Evolutionary conservation across 2,329 filamentous ascomycete genomes (phyloP), one percentile per base, ranked within the genome.

Genomic region (Exophiala sp.): DNA sequence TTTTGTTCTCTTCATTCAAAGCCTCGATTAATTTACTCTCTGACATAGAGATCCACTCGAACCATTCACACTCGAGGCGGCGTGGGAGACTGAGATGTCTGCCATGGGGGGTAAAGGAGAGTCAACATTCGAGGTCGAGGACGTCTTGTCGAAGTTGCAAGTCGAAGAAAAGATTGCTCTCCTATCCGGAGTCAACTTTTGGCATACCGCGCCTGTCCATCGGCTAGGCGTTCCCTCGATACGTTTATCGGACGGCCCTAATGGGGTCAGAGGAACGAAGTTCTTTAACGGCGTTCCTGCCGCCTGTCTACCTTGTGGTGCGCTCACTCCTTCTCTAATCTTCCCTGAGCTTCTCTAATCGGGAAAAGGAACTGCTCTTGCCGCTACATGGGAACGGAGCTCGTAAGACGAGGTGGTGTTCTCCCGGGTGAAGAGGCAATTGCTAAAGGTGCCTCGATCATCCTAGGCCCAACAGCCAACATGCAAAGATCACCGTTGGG

Each of bases 401-500:
- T 92, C 35, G 77, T 91, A 20, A 78, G 84, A 55, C 73, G 87
- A 59, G 81, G 90, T 39, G 89, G 88, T 11, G 77, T 82, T 52
- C 80, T 89, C 60, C 80, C 92, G 54, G 88, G 84, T 10, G 76
- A 84, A 10, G 88, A 92, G 69, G 78, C 80, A 16, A 87, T 83
- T 63, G 86, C 87, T n/a, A 85, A 88, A 65, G 87, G 87, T 5
- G 85, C 87, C 21, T 80, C 89, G 55, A 79, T 91, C 33, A 75
- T 91, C 3, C 78, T 92, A 7, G 88, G 85, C 0, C 88, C 88
- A 1, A 91, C 88, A 1, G 84, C 91, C 34, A 91, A 89, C 72
- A 86, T 90, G 76, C 89, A 94, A 64, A 82, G 89, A 12, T 87
- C 88, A 46, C 89, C 89, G 0, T 77, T 94, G 0, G 89, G 89